A percentile compares a stretch with the other conserved stretches of the same genome.
These are phyloP conservation scores for Arthrobotrys sinensis DNA, from an alignment of 2,329 filamentous ascomycete species.

Conservation along the genomic window DNA sequence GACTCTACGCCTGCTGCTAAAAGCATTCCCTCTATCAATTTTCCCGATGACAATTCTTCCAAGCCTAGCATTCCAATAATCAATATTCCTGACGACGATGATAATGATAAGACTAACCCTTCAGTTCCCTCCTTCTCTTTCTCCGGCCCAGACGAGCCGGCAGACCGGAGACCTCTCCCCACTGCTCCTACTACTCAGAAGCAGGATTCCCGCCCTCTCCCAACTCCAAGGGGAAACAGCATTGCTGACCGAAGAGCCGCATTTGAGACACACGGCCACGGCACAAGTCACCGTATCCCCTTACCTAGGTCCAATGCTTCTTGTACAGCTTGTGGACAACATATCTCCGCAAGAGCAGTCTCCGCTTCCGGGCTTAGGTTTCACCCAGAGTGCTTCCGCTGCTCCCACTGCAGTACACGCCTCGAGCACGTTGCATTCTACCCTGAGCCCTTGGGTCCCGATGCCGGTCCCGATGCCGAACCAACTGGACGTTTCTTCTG, in stretches of 20 bases:
- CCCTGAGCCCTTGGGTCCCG: slow-evolving; percentile 77
- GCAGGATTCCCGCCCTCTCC: slow-evolving; percentile 50
- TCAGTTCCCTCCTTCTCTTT: slow-evolving; percentile 62
- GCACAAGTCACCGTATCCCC: slow-evolving; percentile 55
- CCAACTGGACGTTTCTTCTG: slow-evolving; percentile 91
- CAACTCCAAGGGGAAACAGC: slow-evolving; percentile 46
- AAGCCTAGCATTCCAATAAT: slow-evolving; percentile 59
- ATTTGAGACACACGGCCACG: slow-evolving; percentile 53
- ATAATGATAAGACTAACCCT: slow-evolving; percentile 53
- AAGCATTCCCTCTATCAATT: slow-evolving; percentile 59
- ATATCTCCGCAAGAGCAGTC: slow-evolving; percentile 92
- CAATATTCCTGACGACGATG: slow-evolving; percentile 56
- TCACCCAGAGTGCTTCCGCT: slow-evolving; percentile 93
- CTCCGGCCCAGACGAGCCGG: slow-evolving; percentile 49
- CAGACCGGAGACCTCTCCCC: slow-evolving; percentile 46
- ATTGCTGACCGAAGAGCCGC: slow-evolving; percentile 51
- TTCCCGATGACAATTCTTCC: slow-evolving; percentile 57
- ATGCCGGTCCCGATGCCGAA: slow-evolving; percentile 38
- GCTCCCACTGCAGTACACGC: slow-evolving; percentile 86
- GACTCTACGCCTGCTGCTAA: slow-evolving; percentile 54
- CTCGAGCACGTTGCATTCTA: slow-evolving; percentile 98
- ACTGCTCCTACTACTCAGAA: slow-evolving; percentile 43
- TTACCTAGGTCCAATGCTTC: slow-evolving; percentile 72
- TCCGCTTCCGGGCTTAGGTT: slow-evolving; percentile 86
- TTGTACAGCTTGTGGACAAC: slow-evolving; percentile 85